A percentile compares a stretch with the other conserved stretches of the same genome.
These are phyloP conservation scores for Podaxis sp. DNA, from an alignment of 768 basidiomycete species.

Conservation along the genomic window DNA sequence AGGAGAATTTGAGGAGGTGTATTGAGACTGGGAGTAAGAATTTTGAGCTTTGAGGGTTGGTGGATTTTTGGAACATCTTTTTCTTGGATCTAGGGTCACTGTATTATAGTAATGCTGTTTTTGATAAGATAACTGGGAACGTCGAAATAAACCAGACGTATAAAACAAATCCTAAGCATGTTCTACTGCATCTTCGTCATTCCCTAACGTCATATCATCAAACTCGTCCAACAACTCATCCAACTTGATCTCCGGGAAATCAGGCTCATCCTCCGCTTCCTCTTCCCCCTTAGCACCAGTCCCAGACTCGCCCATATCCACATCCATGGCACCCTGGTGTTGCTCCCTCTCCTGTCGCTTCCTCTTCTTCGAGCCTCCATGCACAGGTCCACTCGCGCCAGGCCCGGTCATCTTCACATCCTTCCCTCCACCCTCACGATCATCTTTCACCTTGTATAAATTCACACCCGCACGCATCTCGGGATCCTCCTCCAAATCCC, in stretches of 20 bases:
- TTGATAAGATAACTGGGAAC: not conserved
- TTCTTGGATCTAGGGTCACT: not conserved
- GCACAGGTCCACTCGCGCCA: constrained; percentile 24
- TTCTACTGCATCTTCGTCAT: constrained; percentile 18
- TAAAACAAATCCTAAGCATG: not conserved
- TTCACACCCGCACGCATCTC: constrained; percentile 87
- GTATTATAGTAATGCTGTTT: no score
- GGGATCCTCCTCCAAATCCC: constrained; percentile 91
- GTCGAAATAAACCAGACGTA: not conserved
- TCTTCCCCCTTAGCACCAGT: constrained; percentile 24
- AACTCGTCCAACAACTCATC: constrained; percentile 90
- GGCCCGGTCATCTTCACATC: constrained; percentile 52
- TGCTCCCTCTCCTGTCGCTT: constrained; percentile 43
- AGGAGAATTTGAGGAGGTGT: not conserved
- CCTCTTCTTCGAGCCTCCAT: constrained; percentile 18
- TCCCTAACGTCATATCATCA: constrained; percentile 81
- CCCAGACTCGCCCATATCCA: constrained; percentile 19
- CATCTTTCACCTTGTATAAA: constrained; percentile 55
- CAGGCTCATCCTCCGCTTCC: constrained; percentile 63
- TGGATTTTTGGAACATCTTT: not conserved
- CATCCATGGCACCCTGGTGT: constrained; percentile 54
- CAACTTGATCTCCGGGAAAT: constrained; percentile 85
- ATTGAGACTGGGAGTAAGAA: not conserved
- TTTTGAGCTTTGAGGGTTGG: not conserved
- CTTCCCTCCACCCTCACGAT: constrained; percentile 19